phyloP scores from a whole-genome alignment of 176 grass and related monocot genomes.

The Cymbopogon citratus region DNA sequence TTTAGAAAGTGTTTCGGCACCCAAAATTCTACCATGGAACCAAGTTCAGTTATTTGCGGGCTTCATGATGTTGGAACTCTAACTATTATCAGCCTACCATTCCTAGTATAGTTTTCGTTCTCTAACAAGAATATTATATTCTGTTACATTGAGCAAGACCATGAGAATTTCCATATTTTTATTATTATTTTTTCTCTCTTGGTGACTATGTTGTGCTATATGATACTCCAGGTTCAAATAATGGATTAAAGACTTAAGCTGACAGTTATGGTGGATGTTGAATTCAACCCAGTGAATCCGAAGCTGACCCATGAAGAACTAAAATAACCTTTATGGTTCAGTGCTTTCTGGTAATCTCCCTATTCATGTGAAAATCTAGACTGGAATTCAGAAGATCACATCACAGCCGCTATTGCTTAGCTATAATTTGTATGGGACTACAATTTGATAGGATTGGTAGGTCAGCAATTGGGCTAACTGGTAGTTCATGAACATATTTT shows the following conservation, averaged over 20 bases:
- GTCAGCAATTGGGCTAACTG: background rate
- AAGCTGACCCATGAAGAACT: constrained; percentile 17
- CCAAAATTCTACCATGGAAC: background rate
- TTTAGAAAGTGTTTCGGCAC: background rate
- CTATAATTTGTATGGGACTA: constrained; percentile 1
- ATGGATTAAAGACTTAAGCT: constrained; percentile 18
- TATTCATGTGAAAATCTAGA: background rate
- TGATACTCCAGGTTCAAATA: constrained; percentile 12
- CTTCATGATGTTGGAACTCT: background rate
- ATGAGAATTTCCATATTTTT: background rate
- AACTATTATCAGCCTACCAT: background rate
- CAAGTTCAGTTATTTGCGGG: background rate
- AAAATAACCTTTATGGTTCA: constrained; percentile 20
- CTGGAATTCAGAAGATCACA: background rate
- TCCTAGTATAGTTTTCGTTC: background rate
- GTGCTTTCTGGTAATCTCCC: constrained; percentile 26
- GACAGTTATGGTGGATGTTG: constrained; percentile 1
- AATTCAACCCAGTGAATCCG: background rate
- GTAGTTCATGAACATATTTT: background rate
- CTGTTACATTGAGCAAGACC: background rate
- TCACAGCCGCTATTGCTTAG: constrained; percentile 1
- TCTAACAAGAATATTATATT: background rate
- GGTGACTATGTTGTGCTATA: constrained; percentile 1
- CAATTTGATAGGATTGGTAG: background rate
- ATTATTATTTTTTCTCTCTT: constrained; percentile 11